A percentile compares a stretch with the other conserved stretches of the same genome.
Conservation (phyloP, 2,329 filamentous ascomycete species). For the Chrysoporthe cubensis region DNA sequence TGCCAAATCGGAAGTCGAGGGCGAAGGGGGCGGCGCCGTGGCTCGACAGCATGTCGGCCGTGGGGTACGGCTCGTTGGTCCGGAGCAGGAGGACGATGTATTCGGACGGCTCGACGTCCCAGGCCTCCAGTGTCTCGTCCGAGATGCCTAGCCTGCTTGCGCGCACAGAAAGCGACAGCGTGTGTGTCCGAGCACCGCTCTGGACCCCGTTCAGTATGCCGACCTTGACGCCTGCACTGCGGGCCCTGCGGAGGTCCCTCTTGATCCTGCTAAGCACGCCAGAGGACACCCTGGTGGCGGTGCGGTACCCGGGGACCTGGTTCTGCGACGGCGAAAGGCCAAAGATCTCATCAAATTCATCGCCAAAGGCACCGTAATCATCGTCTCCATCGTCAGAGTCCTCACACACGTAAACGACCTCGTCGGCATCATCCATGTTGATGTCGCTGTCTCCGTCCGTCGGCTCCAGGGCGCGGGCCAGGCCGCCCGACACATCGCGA, state of each 20-base stretch:
- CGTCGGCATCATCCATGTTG: constrained; percentile 38
- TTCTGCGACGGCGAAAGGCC: constrained; percentile 33
- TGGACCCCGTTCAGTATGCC: constrained; percentile 60
- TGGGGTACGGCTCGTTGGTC: constrained; percentile 64
- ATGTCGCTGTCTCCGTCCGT: constrained; percentile 3
- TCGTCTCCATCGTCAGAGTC: constrained; percentile 29
- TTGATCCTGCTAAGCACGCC: constrained; percentile 47
- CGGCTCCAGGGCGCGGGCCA: constrained; percentile 7
- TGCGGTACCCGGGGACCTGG: background rate
- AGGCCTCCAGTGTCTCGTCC: constrained; percentile 75
- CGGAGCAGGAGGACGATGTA: constrained; percentile 76
- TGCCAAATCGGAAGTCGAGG: constrained; percentile 69
- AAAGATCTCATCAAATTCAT: constrained; percentile 41
- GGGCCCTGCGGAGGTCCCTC: constrained; percentile 64
- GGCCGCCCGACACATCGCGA: constrained; percentile 44
- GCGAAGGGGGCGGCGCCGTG: constrained; percentile 41
- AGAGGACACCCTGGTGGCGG: constrained; percentile 27
- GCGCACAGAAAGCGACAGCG: constrained; percentile 70
- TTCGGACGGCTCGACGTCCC: constrained; percentile 68
- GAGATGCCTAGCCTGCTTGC: constrained; percentile 73
- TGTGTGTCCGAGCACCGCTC: constrained; percentile 44
- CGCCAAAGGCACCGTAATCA: constrained; percentile 27
- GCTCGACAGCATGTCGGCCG: constrained; percentile 56
- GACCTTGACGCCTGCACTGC: constrained; percentile 70
- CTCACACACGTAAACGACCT: constrained; percentile 32